phyloP scores from a whole-genome alignment of 176 grass and related monocot species.

The Themeda triandra region DNA sequence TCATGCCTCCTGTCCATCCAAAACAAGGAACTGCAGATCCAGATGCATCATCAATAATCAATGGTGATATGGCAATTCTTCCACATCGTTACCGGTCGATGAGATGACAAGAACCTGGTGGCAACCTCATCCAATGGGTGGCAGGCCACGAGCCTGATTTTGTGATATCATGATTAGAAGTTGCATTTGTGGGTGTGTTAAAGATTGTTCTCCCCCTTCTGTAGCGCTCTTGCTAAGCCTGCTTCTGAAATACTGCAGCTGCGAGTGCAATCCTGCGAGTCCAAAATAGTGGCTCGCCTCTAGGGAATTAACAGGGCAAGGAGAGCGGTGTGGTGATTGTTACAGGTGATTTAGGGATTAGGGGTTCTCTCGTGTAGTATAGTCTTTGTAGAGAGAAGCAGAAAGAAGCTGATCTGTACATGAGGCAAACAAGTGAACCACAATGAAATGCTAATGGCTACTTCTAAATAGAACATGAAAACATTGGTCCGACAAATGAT shows the following conservation, averaged over 20 bases:
- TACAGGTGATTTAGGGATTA: background rate
- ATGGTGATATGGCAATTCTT: background rate
- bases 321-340: background rate
- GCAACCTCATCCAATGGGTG: background rate
- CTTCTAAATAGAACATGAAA: background rate
- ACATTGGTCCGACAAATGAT: background rate
- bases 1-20: background rate
- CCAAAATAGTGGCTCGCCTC: background rate
- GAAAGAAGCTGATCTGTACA: slow-evolving; percentile 15
- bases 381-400: background rate
- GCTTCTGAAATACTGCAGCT: background rate
- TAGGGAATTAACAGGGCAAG: background rate
- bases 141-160: background rate
- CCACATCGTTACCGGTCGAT: slow-evolving; percentile 24
- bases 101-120: background rate
- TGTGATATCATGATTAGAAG: background rate
- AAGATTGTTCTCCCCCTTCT: background rate
- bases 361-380: background rate
- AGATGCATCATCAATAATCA: background rate
- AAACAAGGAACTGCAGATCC: slow-evolving; percentile 6
- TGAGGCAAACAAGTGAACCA: background rate
- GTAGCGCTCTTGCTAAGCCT: background rate
- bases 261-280: background rate
- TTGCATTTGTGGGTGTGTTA: background rate
- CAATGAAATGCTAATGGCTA: background rate